phyloP scores from a whole-genome alignment of 495 filamentous ascomycete species.

The Thermothielavioides terrestris region DNA sequence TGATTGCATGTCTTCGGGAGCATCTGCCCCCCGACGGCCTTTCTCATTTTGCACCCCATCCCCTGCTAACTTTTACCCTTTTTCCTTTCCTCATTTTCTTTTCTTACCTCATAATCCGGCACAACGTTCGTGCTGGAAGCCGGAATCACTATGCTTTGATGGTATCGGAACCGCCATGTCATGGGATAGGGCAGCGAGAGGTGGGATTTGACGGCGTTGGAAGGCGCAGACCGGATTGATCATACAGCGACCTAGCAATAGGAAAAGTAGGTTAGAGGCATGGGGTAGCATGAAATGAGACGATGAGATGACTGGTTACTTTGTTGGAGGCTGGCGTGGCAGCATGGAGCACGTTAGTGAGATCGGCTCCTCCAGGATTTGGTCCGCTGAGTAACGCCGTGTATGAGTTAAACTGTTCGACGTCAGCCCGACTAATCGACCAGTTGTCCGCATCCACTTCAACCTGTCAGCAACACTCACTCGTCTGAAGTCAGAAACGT shows the following conservation, averaged over 20 bases:
- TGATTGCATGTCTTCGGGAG: not conserved
- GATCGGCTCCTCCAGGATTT: no score
- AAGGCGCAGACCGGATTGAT: not conserved
- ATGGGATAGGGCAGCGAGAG: not conserved
- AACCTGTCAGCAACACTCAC: not conserved
- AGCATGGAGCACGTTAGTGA: no score
- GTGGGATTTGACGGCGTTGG: not conserved
- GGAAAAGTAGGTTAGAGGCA: no score
- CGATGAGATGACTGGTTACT: not conserved
- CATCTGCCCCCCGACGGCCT: not conserved
- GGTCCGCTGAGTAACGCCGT: no score
- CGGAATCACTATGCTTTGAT: not conserved
- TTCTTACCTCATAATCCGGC: not conserved
- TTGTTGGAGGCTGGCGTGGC: no score
- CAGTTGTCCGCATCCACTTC: not conserved
- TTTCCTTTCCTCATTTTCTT: not conserved
- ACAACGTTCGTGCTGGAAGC: not conserved
- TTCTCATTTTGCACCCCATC: no score
- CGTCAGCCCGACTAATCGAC: no score
- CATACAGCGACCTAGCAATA: not conserved
- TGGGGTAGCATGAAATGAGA: not conserved
- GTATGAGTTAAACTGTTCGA: no score
- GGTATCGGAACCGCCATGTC: not conserved
- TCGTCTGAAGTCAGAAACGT: no score
- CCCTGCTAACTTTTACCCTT: not conserved